Percentiles rank a stretch among this genome's conserved stretches.
These are phyloP conservation scores for Neolentinus lepideus DNA, from an alignment of 1,284 basidiomycete genomes.

Conservation along the genomic window DNA sequence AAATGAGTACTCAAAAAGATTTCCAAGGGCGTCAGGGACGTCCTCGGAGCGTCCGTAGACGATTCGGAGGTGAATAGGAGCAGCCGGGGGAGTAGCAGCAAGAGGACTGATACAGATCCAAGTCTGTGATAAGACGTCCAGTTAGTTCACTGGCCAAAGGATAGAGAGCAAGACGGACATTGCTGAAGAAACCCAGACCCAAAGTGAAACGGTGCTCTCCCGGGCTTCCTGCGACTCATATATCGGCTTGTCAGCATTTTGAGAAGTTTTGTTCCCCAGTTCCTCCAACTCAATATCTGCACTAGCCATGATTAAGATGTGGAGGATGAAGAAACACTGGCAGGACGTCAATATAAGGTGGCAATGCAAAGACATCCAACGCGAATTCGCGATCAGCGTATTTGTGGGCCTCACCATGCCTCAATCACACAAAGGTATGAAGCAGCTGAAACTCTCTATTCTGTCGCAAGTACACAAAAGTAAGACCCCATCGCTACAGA, in stretches of 20 bases:
- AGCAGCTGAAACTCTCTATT: slow-evolving; percentile 2
- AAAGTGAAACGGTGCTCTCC: background rate
- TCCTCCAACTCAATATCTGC: background rate
- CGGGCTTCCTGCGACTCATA: background rate
- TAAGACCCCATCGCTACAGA: background rate
- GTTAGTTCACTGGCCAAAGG: background rate
- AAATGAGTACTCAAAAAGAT: slow-evolving; percentile 56
- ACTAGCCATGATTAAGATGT: background rate
- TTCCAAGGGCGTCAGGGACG: slow-evolving; percentile 54
- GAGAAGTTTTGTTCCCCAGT: background rate
- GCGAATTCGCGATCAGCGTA: too few relatives aligned
- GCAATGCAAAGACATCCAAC: too few relatives aligned
- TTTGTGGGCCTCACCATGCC: background rate
- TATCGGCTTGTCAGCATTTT: background rate
- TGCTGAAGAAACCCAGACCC: background rate
- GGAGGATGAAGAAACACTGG: background rate
- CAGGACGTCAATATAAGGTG: too few relatives aligned
- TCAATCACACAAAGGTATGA: background rate
- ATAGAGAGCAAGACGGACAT: background rate
- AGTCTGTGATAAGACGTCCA: background rate
- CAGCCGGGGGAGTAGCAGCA: slow-evolving; percentile 51
- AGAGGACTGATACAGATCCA: background rate
- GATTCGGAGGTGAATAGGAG: slow-evolving; percentile 28
- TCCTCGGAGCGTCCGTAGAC: slow-evolving; percentile 14
- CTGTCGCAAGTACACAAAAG: slow-evolving; percentile 2